A percentile compares a stretch with the other conserved stretches of the same genome.
Conservation (phyloP, 495 filamentous ascomycete genomes). For the Astrothelium macrocarpum region DNA sequence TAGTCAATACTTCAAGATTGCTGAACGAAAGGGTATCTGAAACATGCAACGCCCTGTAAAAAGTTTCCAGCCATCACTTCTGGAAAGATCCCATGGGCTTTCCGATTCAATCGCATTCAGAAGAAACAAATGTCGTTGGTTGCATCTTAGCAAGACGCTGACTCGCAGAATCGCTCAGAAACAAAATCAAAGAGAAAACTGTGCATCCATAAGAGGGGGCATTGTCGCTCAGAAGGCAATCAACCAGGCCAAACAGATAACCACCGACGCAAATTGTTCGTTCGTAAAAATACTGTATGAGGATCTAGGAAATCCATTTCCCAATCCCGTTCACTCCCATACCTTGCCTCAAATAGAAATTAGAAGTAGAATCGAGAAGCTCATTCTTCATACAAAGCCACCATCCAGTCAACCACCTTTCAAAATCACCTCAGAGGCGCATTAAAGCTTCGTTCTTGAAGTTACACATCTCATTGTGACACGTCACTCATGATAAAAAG, state of each 20-base stretch:
- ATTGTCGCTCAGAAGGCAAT: no score
- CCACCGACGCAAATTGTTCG: no score
- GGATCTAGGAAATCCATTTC: no score
- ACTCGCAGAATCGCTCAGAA: no score
- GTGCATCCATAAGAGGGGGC: no score
- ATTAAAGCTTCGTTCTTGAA: no score
- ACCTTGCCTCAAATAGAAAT: not conserved
- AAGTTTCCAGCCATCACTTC: not conserved
- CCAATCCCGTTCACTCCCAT: not conserved
- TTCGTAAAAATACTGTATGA: no score
- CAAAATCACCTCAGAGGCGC: not conserved
- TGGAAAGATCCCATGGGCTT: not conserved
- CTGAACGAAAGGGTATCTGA: not conserved
- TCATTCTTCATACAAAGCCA: not conserved
- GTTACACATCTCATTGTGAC: not conserved
- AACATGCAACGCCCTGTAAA: not conserved
- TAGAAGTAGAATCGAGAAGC: not conserved
- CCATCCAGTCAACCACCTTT: not conserved
- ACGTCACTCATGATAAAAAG: conserved; percentile 12
- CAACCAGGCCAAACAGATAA: no score
- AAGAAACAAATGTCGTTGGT: not conserved
- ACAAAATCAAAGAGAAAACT: no score
- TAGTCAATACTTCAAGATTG: no score
- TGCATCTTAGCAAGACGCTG: no score
- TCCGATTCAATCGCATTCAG: not conserved